A percentile compares a stretch with the other conserved stretches of the same genome.
phyloP scores from a whole-genome alignment of 1,139 yeast genomes.

The Yamadazyma sp. region DNA sequence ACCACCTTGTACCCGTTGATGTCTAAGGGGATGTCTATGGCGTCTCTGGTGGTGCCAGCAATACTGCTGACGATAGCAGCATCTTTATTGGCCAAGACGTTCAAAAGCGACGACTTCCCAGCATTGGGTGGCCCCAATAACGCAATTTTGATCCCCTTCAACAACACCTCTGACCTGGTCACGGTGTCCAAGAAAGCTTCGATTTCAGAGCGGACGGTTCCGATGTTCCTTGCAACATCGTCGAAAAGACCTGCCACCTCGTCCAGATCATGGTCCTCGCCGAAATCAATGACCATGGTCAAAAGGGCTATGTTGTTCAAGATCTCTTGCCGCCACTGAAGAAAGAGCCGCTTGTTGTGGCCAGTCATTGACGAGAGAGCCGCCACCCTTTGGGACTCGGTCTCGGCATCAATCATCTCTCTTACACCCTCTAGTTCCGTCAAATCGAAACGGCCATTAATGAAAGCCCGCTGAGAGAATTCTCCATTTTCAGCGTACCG shows the following conservation, averaged over 20 bases:
- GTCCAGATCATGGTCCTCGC: conserved; percentile 88
- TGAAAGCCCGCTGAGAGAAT: conserved; percentile 80
- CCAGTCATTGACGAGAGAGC: conserved; percentile 78
- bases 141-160: conserved; percentile 72
- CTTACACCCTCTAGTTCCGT: conserved; percentile 91
- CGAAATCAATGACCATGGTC: conserved; percentile 91
- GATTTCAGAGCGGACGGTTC: conserved; percentile 44
- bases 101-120: conserved; percentile 87
- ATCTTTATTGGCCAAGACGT: conserved; percentile 70
- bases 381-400: conserved; percentile 80
- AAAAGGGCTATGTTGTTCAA: conserved; percentile 69
- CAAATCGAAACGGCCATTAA: conserved; percentile 65
- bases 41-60: conserved; percentile 94
- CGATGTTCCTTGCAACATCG: conserved; percentile 47
- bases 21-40: conserved; percentile 78
- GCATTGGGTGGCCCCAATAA: conserved; percentile 94
- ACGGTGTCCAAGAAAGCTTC: conserved; percentile 49
- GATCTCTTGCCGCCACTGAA: conserved; percentile 66
- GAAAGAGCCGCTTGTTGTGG: conserved; percentile 52
- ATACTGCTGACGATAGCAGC: conserved; percentile 89
- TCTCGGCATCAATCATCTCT: conserved; percentile 90
- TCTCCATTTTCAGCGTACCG: conserved; percentile 93
- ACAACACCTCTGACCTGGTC: conserved; percentile 60
- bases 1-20: conserved; percentile 82
- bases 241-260: conserved; percentile 53